Evolutionary conservation across 1,284 basidiomycete species (phyloP), one percentile per base, ranked within the genome.

Genomic region (Flammula alnicola): DNA sequence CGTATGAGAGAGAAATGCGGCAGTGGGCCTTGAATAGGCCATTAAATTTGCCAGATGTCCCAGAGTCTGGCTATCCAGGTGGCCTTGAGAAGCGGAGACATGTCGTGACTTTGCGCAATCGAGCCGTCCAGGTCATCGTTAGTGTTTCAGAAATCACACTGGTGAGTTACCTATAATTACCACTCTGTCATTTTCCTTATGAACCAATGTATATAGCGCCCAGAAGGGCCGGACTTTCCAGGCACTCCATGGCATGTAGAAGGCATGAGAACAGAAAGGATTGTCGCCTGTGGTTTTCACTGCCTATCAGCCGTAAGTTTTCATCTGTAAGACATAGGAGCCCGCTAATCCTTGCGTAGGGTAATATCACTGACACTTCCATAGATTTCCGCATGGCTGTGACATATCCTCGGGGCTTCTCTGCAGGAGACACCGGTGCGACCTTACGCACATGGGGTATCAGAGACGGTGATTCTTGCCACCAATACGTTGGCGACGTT

Each of bases 251-350:
- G 80, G 80, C 78, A 77, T 44, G 78, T 81, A 17, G 77, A 79
- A 60, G 80, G 80, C 16, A 82, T 79, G 78, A 62, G 69, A 51
- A 80, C 78, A 54, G 81, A 83, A 60, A 66, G 72, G 11, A 77
- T 83, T 25, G 75, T 75, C 2, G 78, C 77, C 0, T 77, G 73
- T 49, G 72, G 70, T 1, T 66, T 78, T 12, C 76, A 78, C 51
- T 78, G 73, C 47, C 55, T 69, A 27, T 65, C 70, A 29, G 59
- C 65, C 6, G 79, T 79, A 51, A 55, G 71, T 36, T 14, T 29
- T 20, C 33, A 32, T 26, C 22, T 5, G n/a, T 14, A 31, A 36
- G 37, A 20, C 29, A 35, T 38, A n/a, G n/a, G n/a, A n/a, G n/a
- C 29, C 17, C 33, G 12, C 25, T 36, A 14, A 23, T n/a, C n/a